phyloP scores from a whole-genome alignment of 176 grass and related monocot genomes.

The Areca catechu region DNA sequence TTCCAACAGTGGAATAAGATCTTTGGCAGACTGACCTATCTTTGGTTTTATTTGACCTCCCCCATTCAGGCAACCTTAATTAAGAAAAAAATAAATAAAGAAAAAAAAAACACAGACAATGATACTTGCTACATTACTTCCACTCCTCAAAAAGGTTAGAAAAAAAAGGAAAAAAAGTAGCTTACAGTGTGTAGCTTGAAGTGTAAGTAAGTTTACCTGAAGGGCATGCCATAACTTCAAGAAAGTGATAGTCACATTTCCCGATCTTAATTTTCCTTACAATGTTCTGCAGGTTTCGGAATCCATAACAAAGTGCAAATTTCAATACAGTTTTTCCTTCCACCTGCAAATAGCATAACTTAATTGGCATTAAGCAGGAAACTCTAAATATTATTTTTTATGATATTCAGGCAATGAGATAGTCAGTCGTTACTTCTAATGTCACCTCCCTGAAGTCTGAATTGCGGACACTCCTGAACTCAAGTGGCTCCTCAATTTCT shows the following conservation, averaged over 20 bases:
- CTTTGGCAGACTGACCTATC: constrained; percentile 62
- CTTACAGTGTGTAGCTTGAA: too few relatives aligned
- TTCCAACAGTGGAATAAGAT: constrained; percentile 71
- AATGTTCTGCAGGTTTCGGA: constrained; percentile 89
- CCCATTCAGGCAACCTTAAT: constrained; percentile 78
- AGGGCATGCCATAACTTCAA: constrained; percentile 99
- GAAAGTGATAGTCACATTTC: constrained; percentile 88
- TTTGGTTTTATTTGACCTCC: constrained; percentile 95
- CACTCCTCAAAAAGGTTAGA: background rate
- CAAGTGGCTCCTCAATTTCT: constrained; percentile 55
- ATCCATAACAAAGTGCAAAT: constrained; percentile 96
- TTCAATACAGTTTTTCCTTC: constrained; percentile 75
- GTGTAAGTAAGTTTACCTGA: constrained; percentile 43
- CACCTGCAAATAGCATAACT: constrained; percentile 45
- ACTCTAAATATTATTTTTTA: background rate
- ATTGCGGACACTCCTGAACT: constrained; percentile 69
- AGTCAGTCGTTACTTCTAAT: constrained; percentile 38
- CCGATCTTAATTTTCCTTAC: constrained; percentile 91
- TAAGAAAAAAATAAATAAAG: background rate
- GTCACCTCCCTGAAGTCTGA: constrained; percentile 76
- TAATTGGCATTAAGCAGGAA: too few relatives aligned
- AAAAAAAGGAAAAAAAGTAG: too few relatives aligned
- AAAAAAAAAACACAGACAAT: too few relatives aligned
- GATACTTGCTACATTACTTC: too few relatives aligned
- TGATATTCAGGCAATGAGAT: background rate